phyloP scores from a whole-genome alignment of 805 yeast species.

The Saccharomycopsis fodiens region DNA sequence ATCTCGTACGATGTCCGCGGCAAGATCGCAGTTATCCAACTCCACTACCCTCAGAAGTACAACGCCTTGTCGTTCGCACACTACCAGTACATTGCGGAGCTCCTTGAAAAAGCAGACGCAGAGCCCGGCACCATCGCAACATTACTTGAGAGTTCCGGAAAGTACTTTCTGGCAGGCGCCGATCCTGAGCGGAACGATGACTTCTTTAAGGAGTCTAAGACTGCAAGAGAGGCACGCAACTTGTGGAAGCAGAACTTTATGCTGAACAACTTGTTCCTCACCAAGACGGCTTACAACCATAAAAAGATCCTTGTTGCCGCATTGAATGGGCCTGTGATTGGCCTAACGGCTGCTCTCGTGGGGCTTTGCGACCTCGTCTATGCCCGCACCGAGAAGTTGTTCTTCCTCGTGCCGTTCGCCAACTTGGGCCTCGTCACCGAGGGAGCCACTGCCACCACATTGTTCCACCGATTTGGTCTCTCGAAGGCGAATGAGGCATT shows the following conservation, averaged over 20 bases:
- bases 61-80: slow-evolving; percentile 66
- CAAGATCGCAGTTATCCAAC: slow-evolving; percentile 52
- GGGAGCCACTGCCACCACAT: slow-evolving; percentile 65
- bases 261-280: slow-evolving; percentile 64
- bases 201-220: background rate
- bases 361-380: slow-evolving; percentile 73
- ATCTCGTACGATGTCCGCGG: slow-evolving; percentile 31
- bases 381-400: slow-evolving; percentile 48
- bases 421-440: slow-evolving; percentile 79
- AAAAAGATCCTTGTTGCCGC: slow-evolving; percentile 63
- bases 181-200: slow-evolving; percentile 30
- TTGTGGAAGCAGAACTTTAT: slow-evolving; percentile 51
- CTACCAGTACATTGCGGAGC: slow-evolving; percentile 50
- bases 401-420: slow-evolving; percentile 69
- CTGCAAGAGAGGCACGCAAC: slow-evolving; percentile 21
- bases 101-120: slow-evolving; percentile 53
- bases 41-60: slow-evolving; percentile 51
- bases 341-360: slow-evolving; percentile 66
- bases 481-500: slow-evolving; percentile 68
- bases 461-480: slow-evolving; percentile 64
- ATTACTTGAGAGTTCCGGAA: slow-evolving; percentile 60
- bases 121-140: slow-evolving; percentile 59
- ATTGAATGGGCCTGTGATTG: slow-evolving; percentile 83
- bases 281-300: slow-evolving; percentile 64
- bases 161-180: slow-evolving; percentile 82